Conservation (phyloP, 768 basidiomycete species). For the Fomitopsis serialis region DNA sequence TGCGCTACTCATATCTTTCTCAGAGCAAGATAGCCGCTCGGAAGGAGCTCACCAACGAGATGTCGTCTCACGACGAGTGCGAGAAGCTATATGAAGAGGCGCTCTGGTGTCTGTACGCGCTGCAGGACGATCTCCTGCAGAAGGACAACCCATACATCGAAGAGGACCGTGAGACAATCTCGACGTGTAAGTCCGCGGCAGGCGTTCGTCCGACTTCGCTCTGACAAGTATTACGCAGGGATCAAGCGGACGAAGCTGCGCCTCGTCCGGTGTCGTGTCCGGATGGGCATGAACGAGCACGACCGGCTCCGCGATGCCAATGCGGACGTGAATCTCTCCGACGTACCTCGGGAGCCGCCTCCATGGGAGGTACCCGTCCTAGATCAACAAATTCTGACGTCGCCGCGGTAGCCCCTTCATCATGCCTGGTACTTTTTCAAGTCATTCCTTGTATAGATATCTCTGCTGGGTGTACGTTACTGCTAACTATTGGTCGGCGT, state of each 20-base stretch:
- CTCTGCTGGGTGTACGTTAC: too few relatives aligned
- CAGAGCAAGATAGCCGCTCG: slow-evolving; percentile 92
- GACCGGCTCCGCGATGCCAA: slow-evolving; percentile 74
- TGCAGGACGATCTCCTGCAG: slow-evolving; percentile 85
- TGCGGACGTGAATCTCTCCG: slow-evolving; percentile 75
- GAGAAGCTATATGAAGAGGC: slow-evolving; percentile 95
- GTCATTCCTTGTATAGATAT: too few relatives aligned
- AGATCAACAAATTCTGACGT: not conserved
- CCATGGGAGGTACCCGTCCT: slow-evolving; percentile 35
- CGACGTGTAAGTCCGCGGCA: slow-evolving; percentile 50
- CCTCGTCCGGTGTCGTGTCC: slow-evolving; percentile 68
- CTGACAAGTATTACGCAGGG: slow-evolving; percentile 38
- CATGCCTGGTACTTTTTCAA: not conserved
- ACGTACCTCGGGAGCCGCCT: slow-evolving; percentile 62
- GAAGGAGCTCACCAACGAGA: slow-evolving; percentile 83
- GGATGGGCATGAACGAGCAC: slow-evolving; percentile 71
- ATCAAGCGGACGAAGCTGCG: slow-evolving; percentile 82
- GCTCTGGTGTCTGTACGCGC: slow-evolving; percentile 87
- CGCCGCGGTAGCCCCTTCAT: not conserved
- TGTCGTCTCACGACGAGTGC: slow-evolving; percentile 71
- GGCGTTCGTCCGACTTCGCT: not conserved
- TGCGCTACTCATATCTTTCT: not conserved
- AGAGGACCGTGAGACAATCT: slow-evolving; percentile 75
- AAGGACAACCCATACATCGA: slow-evolving; percentile 80
- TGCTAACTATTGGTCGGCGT: too few relatives aligned